phyloP scores from a whole-genome alignment of 352 stramenopile species.

The Pythium pyrilobum region DNA sequence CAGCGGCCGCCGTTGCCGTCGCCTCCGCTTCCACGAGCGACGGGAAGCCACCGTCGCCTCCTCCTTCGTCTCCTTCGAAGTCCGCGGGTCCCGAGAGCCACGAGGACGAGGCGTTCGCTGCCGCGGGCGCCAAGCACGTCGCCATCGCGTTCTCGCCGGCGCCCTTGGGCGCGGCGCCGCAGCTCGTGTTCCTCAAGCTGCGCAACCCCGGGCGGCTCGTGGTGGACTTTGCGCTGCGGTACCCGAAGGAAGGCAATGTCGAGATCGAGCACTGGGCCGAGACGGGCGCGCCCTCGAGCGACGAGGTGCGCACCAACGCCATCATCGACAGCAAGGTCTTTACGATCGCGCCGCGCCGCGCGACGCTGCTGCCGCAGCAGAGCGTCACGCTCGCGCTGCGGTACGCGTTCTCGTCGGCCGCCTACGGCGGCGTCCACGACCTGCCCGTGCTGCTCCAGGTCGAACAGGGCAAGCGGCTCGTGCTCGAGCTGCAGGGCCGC shows the following conservation, averaged over 20 bases:
- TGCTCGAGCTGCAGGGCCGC: conserved; percentile 76
- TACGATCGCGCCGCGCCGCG: conserved; percentile 41
- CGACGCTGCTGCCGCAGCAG: conserved; percentile 50
- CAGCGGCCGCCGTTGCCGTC: conserved; percentile 17
- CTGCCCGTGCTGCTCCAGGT: conserved; percentile 85
- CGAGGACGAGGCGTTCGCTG: conserved; percentile 7
- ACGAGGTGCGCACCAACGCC: conserved; percentile 63
- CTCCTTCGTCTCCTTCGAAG: neutral
- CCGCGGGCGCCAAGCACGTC: conserved; percentile 35
- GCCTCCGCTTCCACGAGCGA: too few species aligned
- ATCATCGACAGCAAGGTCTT: conserved; percentile 84
- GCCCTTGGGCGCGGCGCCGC: conserved; percentile 35
- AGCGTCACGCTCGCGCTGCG: conserved; percentile 59
- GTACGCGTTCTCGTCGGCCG: conserved; percentile 63
- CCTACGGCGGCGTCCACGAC: conserved; percentile 81
- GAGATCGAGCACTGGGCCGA: conserved; percentile 94
- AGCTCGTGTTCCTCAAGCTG: conserved; percentile 76
- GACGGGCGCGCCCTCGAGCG: conserved; percentile 75
- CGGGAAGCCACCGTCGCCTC: too few species aligned
- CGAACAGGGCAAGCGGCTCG: conserved; percentile 86
- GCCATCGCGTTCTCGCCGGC: conserved; percentile 77
- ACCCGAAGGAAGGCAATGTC: conserved; percentile 89
- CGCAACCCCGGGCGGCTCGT: conserved; percentile 84
- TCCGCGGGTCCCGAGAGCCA: too few species aligned
- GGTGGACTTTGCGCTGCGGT: conserved; percentile 78